A percentile compares a stretch with the other conserved stretches of the same genome.
Conservation (phyloP, 768 basidiomycete species). For the Serendipita sp. region DNA sequence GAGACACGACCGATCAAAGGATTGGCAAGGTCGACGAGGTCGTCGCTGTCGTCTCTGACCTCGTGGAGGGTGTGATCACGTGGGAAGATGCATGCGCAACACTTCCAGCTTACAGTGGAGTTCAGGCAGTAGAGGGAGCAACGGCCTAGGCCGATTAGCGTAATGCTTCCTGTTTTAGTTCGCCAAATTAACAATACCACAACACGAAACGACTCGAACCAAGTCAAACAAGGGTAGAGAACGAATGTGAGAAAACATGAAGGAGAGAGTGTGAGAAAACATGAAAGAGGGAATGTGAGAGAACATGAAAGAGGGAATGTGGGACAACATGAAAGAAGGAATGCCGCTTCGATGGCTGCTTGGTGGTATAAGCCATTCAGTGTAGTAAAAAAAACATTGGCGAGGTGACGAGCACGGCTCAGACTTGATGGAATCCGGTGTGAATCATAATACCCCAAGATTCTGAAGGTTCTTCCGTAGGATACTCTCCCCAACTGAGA, state of each 20-base stretch:
- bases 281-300: neutral
- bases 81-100: slow-evolving; percentile 63
- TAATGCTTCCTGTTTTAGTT: no score
- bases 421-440: no score
- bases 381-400: no score
- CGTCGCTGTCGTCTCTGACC: slow-evolving; percentile 57
- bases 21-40: slow-evolving; percentile 87
- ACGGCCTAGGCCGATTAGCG: neutral
- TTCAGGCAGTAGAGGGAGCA: slow-evolving; percentile 47
- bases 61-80: slow-evolving; percentile 56
- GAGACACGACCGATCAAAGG: slow-evolving; percentile 84
- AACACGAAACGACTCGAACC: no score
- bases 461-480: slow-evolving; percentile 3
- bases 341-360: no score
- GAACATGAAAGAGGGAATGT: neutral
- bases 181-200: no score
- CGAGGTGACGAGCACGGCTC: no score
- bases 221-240: no score
- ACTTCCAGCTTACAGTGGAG: slow-evolving; percentile 70
- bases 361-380: no score
- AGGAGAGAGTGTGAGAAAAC: neutral
- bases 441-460: neutral
- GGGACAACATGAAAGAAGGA: neutral
- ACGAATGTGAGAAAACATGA: neutral
- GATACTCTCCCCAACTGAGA: neutral